Evolutionary conservation across 192 early-diverging fungal genomes (phyloP).

Genomic region (Mortierella claussenii): DNA sequence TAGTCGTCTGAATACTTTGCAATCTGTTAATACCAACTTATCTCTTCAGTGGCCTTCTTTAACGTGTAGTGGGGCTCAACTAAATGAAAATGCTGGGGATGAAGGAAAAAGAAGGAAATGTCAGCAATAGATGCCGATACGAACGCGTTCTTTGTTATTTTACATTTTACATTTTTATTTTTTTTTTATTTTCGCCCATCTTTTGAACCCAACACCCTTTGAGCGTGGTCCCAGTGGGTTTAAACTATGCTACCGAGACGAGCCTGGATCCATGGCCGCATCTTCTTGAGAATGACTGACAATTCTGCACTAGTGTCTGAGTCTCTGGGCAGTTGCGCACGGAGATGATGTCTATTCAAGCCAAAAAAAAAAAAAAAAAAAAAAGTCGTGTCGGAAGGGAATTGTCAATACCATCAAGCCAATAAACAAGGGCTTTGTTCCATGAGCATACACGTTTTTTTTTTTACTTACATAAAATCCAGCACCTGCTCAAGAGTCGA

Average conservation of each 20-base stretch:
- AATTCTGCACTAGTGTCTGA: constrained; percentile 46
- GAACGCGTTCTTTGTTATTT: too few species aligned
- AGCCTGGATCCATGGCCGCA: constrained; percentile 40
- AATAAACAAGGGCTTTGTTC: background rate
- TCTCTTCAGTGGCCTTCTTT: too few species aligned
- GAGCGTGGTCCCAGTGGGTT: background rate
- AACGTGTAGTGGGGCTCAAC: too few species aligned
- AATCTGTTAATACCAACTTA: too few species aligned
- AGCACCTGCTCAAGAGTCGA: constrained; percentile 60
- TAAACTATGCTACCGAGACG: constrained; percentile 38
- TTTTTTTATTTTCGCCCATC: background rate
- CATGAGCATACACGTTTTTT: too few species aligned
- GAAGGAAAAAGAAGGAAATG: too few species aligned
- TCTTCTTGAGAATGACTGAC: constrained; percentile 24
- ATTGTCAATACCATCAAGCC: background rate
- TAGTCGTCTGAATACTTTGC: too few species aligned
- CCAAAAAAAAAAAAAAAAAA: background rate
- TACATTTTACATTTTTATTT: too few species aligned
- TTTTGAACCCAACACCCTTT: background rate
- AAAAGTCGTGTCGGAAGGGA: background rate
- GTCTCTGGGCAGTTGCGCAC: constrained; percentile 58
- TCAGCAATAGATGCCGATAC: too few species aligned
- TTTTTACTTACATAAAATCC: constrained; percentile 67
- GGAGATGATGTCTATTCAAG: constrained; percentile 56
- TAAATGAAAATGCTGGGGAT: too few species aligned